Evolutionary conservation across 768 basidiomycete species (phyloP), one percentile per base, ranked within the genome.

Genomic region (Tephrocybe sp.): DNA sequence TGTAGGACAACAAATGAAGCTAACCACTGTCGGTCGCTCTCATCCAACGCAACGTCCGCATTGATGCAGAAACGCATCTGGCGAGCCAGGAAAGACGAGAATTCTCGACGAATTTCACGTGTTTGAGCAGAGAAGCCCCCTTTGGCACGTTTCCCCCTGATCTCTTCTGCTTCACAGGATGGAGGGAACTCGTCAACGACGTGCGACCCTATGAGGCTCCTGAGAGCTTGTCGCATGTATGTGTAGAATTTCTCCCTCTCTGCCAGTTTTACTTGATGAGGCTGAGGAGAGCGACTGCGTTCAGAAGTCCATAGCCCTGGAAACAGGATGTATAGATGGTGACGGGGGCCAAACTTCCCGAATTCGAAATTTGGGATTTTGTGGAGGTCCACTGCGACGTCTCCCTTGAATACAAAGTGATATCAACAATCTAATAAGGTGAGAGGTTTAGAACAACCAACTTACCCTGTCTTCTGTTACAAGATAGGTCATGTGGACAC

Each of bases 141-240:
- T 4, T 26, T 48, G 1, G 34, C 23, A 2, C 49, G 52, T 34
- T 57, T 17, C 0, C 67, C 64, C 0, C 62, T 58, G 22, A 61
- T 61, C 22, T 60, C 26, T 39, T 68, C 66, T 0, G 52, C 49
- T 0, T 52, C 32, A 32, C 55, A 63, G 0, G 51, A 60, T 0
- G 66, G 54, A 0, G 66, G 65, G 65, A 66, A 68, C 12, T 70
- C 64, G 0, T 56, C 45, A 14, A 54, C 48, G 0, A 52, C 1
- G 1, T 41, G 11, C 4, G 40, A 19, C 10, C 52, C 36, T 0
- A 64, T 35, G 1, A 48, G 22, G 1, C 9, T 12, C 0, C 14
- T 38, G 10, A 70, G 52, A 0, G 63, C 58, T n/a, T 63, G 68
- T 11, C 58, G 56, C 6, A 68, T 54, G 45, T 67, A 70, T 35